Percentiles rank a stretch among this genome's conserved stretches.
These are phyloP conservation scores for Geranomyces michiganensis DNA, from an alignment of 192 early-diverging fungal species.

Conservation along the genomic window DNA sequence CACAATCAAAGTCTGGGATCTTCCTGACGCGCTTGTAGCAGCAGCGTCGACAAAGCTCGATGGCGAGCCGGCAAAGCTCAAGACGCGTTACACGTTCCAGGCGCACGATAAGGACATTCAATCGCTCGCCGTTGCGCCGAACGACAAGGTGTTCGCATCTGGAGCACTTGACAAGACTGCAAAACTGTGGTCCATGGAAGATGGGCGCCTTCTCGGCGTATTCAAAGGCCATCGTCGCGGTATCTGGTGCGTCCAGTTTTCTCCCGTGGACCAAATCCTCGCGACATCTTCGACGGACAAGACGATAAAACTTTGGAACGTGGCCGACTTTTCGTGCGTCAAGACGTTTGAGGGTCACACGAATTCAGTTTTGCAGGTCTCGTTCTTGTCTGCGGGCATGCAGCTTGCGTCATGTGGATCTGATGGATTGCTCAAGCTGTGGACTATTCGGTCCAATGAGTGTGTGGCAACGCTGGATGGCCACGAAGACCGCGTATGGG, in stretches of 20 bases:
- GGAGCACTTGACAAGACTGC: conserved; percentile 94
- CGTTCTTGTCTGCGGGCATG: conserved; percentile 82
- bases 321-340: conserved; percentile 85
- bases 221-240: conserved; percentile 93
- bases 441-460: conserved; percentile 89
- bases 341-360: conserved; percentile 98
- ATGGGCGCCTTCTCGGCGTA: conserved; percentile 76
- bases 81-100: conserved; percentile 82
- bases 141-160: conserved; percentile 90
- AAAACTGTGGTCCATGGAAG: conserved; percentile 78
- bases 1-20: conserved; percentile 93
- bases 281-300: conserved; percentile 93
- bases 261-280: conserved; percentile 93
- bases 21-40: conserved; percentile 40
- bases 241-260: conserved; percentile 92
- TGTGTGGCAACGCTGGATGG: conserved; percentile 91
- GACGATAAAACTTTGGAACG: conserved; percentile 92
- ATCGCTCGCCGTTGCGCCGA: conserved; percentile 84
- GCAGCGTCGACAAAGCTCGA: not conserved
- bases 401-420: conserved; percentile 88
- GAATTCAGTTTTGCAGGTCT: conserved; percentile 88
- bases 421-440: conserved; percentile 95
- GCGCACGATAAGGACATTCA: conserved; percentile 99
- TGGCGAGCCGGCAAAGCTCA: conserved; percentile 46
- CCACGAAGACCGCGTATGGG: conserved; percentile 96